phyloP scores from a whole-genome alignment of 2,329 filamentous ascomycete species.

The Trichoderma brevicompactum region DNA sequence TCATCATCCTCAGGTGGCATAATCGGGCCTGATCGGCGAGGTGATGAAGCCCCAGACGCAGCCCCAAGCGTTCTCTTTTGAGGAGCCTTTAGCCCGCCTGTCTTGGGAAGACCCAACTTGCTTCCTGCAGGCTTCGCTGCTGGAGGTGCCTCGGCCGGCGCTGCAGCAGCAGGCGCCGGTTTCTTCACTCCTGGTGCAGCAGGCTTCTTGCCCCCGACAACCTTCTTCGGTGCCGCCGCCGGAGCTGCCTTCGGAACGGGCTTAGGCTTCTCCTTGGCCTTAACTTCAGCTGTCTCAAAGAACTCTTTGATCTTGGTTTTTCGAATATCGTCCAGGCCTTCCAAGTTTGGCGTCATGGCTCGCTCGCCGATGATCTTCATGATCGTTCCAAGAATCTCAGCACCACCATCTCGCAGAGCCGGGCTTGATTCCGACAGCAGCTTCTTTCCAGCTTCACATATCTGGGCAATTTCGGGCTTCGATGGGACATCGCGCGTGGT shows the following conservation, averaged over 20 bases:
- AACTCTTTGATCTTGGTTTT: slow-evolving; percentile 97
- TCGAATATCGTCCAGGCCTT: slow-evolving; percentile 91
- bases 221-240: slow-evolving; percentile 52
- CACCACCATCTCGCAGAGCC: slow-evolving; percentile 82
- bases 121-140: slow-evolving; percentile 55
- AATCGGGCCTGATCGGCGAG: slow-evolving; percentile 54
- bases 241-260: slow-evolving; percentile 63
- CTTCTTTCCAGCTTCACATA: slow-evolving; percentile 90
- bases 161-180: slow-evolving; percentile 47
- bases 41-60: slow-evolving; percentile 58
- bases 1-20: slow-evolving; percentile 63
- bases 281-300: slow-evolving; percentile 64
- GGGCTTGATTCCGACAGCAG: slow-evolving; percentile 88
- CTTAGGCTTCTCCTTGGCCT: slow-evolving; percentile 74
- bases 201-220: slow-evolving; percentile 52
- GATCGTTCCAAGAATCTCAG: slow-evolving; percentile 87
- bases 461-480: slow-evolving; percentile 79
- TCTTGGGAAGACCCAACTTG: slow-evolving; percentile 61
- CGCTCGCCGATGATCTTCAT: slow-evolving; percentile 99
- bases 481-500: slow-evolving; percentile 82
- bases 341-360: slow-evolving; percentile 89
- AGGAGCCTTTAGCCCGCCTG: slow-evolving; percentile 62
- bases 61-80: slow-evolving; percentile 58
- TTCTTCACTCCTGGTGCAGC: slow-evolving; percentile 41
- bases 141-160: slow-evolving; percentile 60